These are phyloP conservation scores for Mallotus nudiflorus DNA, from an alignment of 345 rosid genomes.

Conservation along the genomic window DNA sequence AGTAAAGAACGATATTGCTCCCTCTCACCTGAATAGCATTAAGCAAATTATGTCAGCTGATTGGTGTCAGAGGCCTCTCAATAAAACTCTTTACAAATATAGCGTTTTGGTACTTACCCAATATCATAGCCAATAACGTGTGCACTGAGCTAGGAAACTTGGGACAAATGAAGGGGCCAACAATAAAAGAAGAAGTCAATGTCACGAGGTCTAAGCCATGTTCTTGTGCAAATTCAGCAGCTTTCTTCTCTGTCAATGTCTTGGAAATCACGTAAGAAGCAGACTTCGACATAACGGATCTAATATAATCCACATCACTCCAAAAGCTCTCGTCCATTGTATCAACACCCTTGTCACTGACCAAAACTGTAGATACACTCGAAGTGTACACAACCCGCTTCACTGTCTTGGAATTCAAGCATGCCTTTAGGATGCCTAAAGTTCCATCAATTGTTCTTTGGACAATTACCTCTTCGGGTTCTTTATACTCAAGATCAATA, in stretches of 20 bases:
- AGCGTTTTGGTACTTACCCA: no score
- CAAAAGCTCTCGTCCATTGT: conserved; percentile 38
- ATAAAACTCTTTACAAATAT: no score
- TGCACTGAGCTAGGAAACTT: conserved; percentile 27
- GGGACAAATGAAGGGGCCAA: conserved; percentile 46
- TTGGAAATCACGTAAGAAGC: conserved; percentile 30
- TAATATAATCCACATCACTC: conserved; percentile 28
- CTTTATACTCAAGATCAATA: conserved; percentile 24
- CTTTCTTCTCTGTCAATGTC: conserved; percentile 35
- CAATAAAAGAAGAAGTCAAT: conserved; percentile 25
- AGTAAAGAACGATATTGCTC: conserved; percentile 7
- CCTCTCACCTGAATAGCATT: conserved; percentile 3
- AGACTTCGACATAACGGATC: neutral
- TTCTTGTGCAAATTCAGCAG: conserved; percentile 31
- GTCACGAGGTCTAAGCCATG: conserved; percentile 42
- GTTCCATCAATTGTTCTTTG: conserved; percentile 51
- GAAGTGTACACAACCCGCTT: conserved; percentile 67
- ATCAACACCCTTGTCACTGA: neutral
- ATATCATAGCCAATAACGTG: conserved; percentile 2
- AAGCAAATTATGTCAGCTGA: neutral
- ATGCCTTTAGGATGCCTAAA: conserved; percentile 51
- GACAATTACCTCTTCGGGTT: conserved; percentile 46
- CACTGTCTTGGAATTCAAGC: conserved; percentile 51
- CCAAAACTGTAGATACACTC: conserved; percentile 27
- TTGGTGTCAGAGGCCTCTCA: no score